Evolutionary conservation across 2,329 filamentous ascomycete species (phyloP), one percentile per base, ranked within the genome.

Genomic region (Sphaerostilbella broomeana): DNA sequence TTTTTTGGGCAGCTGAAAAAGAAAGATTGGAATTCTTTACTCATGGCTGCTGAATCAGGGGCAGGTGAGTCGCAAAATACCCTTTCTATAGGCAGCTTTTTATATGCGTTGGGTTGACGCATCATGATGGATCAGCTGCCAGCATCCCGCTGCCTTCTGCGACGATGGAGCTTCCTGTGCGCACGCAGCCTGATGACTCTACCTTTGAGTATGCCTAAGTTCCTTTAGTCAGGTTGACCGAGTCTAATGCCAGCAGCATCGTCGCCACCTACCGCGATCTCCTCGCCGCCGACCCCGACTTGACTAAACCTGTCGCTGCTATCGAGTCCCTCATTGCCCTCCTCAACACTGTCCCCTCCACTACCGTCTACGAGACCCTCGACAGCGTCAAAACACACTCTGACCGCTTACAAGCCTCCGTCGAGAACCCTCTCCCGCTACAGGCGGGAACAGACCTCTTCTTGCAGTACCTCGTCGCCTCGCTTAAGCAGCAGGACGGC

Each of bases 401-500:
- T 35, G 72, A 77, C 37, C 77, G 79, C 53, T 77, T 98, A 48
- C 90, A 89, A 61, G 72, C 73, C 42, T 79, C 81, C 15, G 83
- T 94, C 38, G 73, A 83, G 6, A 97, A 98, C 65, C 86, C 89
- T 11, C 86, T 97, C 41, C 90, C 89, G 4, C 78, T 97, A 12
- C 88, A 86, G 34, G 92, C 94, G 40, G 92, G 92, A 54, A 95
- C 89, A 44, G 89, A 95, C 61, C 79, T 97, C 43, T 97, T 98
- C 70, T 85, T 92, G 60, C 84, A 90, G 59, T 97, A 94, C 64
- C 78, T 98, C 51, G 83, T 95, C 54, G 79, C 81, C 41, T 87
- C 73, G 47, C 70, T 82, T 58, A 75, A 74, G 64, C 69, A 73
- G 65, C 70, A 72, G 49, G 64, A 66, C 35, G 56, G 57, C 32